phyloP scores from a whole-genome alignment of 2,329 filamentous ascomycete genomes.

The Bipolaris bicolor region DNA sequence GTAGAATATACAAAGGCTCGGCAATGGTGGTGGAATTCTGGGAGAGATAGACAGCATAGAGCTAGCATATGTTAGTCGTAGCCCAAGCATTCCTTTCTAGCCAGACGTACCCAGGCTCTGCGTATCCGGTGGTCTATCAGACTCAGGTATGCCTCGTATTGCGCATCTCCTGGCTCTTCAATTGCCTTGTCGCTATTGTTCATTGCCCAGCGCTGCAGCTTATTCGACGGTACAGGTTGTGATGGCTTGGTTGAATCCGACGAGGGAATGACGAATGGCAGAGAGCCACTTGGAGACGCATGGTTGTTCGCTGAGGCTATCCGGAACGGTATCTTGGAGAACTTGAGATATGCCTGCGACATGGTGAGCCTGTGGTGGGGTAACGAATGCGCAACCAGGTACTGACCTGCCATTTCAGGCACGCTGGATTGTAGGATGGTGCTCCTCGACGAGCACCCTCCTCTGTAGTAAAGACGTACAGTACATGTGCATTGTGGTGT shows the following conservation, averaged over 20 bases:
- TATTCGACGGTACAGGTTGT: conserved; percentile 63
- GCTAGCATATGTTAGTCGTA: conserved; percentile 48
- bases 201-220: conserved; percentile 71
- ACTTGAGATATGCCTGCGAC: conserved; percentile 79
- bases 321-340: conserved; percentile 71
- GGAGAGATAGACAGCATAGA: conserved; percentile 82
- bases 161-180: conserved; percentile 58
- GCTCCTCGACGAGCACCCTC: conserved; percentile 65
- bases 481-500: conserved; percentile 58
- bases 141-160: conserved; percentile 76
- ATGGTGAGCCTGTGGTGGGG: conserved; percentile 15
- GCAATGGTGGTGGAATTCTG: conserved; percentile 72
- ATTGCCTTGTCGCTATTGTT: conserved; percentile 47
- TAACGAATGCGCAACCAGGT: not conserved
- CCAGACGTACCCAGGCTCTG: conserved; percentile 74
- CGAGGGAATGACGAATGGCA: conserved; percentile 80
- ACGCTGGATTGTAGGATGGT: conserved; percentile 89
- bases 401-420: conserved; percentile 93
- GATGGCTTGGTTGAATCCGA: conserved; percentile 42
- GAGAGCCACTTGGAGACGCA: conserved; percentile 83
- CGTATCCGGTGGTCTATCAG: conserved; percentile 79
- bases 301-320: conserved; percentile 83
- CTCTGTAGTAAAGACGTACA: conserved; percentile 78
- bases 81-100: not conserved
- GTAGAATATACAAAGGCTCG: conserved; percentile 70